phyloP scores from a whole-genome alignment of 2,329 filamentous ascomycete species.

The Aaosphaeria arxii region DNA sequence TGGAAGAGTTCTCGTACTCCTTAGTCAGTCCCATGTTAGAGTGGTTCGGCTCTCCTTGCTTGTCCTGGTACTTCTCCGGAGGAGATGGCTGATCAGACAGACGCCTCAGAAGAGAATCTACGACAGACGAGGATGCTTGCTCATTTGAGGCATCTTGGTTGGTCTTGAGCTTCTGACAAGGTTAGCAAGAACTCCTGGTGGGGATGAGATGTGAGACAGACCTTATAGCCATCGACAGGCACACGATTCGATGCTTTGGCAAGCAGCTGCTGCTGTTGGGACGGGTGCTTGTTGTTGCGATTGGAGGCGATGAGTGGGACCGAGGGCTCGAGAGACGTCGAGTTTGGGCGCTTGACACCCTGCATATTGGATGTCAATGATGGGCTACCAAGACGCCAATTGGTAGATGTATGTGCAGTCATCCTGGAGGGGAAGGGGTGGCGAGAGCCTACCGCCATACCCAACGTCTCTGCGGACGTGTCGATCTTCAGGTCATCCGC shows the following conservation, averaged over 20 bases:
- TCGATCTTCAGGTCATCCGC: slow-evolving; percentile 30
- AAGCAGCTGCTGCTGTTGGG: slow-evolving; percentile 15
- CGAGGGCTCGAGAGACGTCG: slow-evolving; percentile 10
- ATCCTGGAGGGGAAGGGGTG: slow-evolving; percentile 11
- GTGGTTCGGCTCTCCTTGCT: slow-evolving; percentile 36
- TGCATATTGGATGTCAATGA: slow-evolving; percentile 34
- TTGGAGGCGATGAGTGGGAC: slow-evolving; percentile 36
- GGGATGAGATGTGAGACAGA: slow-evolving; percentile 12
- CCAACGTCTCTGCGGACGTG: slow-evolving; percentile 33
- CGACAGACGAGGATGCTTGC: slow-evolving; percentile 11
- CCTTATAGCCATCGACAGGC: slow-evolving; percentile 25
- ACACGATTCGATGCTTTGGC: background rate
- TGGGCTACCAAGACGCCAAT: slow-evolving; percentile 1
- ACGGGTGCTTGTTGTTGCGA: slow-evolving; percentile 24
- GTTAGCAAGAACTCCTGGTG: slow-evolving; percentile 29
- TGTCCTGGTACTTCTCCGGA: slow-evolving; percentile 52
- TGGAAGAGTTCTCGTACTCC: slow-evolving; percentile 48
- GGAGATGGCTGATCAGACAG: slow-evolving; percentile 56
- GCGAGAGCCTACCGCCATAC: slow-evolving; percentile 29
- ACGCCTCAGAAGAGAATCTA: slow-evolving; percentile 69
- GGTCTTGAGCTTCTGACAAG: slow-evolving; percentile 46
- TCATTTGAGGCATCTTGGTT: slow-evolving; percentile 33
- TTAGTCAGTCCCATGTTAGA: slow-evolving; percentile 31
- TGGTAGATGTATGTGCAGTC: slow-evolving; percentile 9
- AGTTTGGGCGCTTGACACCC: slow-evolving; percentile 32